Evolutionary conservation across 805 yeast genomes (phyloP), one percentile per base, ranked within the genome.

Genomic region (Barnettozyma wickerhamii): DNA sequence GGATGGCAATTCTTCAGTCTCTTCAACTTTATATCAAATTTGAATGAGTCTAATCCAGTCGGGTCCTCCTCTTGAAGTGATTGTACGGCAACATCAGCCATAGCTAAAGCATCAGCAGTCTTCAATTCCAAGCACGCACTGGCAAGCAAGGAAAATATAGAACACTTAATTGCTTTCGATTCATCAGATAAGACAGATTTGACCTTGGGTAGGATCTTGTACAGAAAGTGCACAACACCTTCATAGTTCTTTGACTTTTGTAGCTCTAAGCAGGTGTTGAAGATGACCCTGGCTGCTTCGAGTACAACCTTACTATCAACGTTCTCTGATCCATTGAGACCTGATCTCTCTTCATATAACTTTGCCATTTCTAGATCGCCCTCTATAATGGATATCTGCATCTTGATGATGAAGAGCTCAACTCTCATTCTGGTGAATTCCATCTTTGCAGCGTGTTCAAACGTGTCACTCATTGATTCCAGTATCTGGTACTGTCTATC

Each of bases 361-460:
- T 53, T 60, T 1, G 72, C 71, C 47, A 59, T 55, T 31, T 61
- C 56, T 6, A 55, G 44, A 42, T 70, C 69, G 4, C 53, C 57
- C n/a, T 54, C 56, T 7, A 46, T 34, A 5, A 66, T 33, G 0
- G 63, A 45, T 3, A 52, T 31, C 40, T 63, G 68, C 50, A 64
- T 62, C 40, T 62, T 61, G 18, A 57, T 38, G 4, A 65, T 29
- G 31, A 51, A 58, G 24, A 59, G 52, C 30, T 68, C 68, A 3
- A 58, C 37, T 32, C 45, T 55, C 10, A 53, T 34, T 19, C 42
- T 51, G 17, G 40, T 38, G 34, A 55, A 55, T 20, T 49, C 50
- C 12, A 18, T 23, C 20, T 30, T 34, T 21, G 20, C 14, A 10
- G 34, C 6, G 3, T 24, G 18, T 7, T 39, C 38, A 30, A 39